phyloP scores from a whole-genome alignment of 495 filamentous ascomycete genomes.

The Hyphodiscus hymeniophilus region DNA sequence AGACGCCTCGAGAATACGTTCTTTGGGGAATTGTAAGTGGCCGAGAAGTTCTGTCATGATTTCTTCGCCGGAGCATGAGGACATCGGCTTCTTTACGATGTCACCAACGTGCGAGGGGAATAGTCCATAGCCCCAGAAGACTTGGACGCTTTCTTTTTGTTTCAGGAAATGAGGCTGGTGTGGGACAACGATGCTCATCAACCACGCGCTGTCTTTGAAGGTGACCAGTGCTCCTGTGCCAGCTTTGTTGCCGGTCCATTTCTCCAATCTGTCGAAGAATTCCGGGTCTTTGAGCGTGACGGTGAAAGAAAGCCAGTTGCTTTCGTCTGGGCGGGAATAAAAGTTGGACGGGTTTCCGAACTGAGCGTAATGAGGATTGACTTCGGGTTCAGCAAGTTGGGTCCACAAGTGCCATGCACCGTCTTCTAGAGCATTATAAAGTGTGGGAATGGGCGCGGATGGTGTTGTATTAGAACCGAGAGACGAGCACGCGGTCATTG shows the following conservation, averaged over 20 bases:
- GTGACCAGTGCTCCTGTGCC: conserved; percentile 29
- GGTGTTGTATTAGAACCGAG: conserved; percentile 14
- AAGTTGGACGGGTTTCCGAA: conserved; percentile 34
- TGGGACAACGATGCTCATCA: conserved; percentile 29
- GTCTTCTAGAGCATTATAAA: conserved; percentile 3
- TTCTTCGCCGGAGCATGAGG: conserved; percentile 29
- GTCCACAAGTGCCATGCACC: conserved; percentile 17
- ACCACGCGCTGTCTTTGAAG: conserved; percentile 30
- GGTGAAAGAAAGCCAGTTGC: conserved; percentile 31
- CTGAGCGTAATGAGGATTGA: conserved; percentile 8
- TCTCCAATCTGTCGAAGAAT: conserved; percentile 24
- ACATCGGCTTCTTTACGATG: conserved; percentile 33
- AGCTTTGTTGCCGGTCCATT: conserved; percentile 25
- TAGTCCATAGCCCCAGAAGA: conserved; percentile 33
- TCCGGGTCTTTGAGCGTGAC: conserved; percentile 27
- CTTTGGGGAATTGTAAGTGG: conserved; percentile 23
- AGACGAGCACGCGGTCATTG: conserved; percentile 18
- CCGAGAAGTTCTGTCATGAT: conserved; percentile 30
- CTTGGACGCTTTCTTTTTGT: conserved; percentile 24
- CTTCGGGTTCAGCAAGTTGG: conserved; percentile 7
- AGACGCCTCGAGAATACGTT: conserved; percentile 1
- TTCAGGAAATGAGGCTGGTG: conserved; percentile 30
- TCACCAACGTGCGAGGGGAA: conserved; percentile 24
- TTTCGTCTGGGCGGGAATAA: conserved; percentile 25
- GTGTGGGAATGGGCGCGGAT: conserved; percentile 3